Conservation (phyloP, 139 green algal species). For the Picochlorum sp. region DNA sequence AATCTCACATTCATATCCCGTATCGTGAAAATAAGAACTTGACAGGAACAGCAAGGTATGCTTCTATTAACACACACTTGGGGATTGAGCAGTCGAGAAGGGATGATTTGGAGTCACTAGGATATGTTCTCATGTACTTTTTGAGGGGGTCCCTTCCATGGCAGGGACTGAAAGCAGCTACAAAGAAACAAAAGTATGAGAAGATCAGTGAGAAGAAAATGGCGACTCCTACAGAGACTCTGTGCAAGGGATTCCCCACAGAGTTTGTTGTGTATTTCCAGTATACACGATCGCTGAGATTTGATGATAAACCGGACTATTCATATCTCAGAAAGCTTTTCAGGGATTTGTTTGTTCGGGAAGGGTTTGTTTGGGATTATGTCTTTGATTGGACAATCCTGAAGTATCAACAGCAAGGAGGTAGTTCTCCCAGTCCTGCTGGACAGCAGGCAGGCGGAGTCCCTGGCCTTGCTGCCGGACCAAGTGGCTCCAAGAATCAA, state of each 20-base stretch:
- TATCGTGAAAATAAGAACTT: conserved; percentile 99
- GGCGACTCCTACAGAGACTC: conserved; percentile 91
- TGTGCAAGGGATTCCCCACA: conserved; percentile 94
- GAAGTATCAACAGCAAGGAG: conserved; percentile 76
- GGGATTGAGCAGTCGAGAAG: conserved; percentile 96
- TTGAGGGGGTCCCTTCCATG: conserved; percentile 91
- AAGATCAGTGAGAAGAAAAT: conserved; percentile 99
- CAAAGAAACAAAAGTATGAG: conserved; percentile 99
- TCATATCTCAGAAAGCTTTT: conserved; percentile 97
- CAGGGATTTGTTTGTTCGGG: conserved; percentile 94
- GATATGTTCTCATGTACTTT: conserved; percentile 99
- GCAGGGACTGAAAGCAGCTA: conserved; percentile 95
- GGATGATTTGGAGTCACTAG: conserved; percentile 92
- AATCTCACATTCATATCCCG: conserved; percentile 97
- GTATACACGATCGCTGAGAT: conserved; percentile 90
- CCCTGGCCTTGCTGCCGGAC: neutral
- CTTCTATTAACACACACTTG: conserved; percentile 98
- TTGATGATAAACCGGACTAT: conserved; percentile 99
- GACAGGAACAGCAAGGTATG: conserved; percentile 97
- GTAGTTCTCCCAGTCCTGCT: conserved; percentile 4
- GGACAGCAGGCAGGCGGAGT: neutral
- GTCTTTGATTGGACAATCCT: conserved; percentile 99
- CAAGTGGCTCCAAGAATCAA: neutral
- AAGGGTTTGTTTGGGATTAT: conserved; percentile 99
- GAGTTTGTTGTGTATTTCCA: conserved; percentile 98